Evolutionary conservation across 2,329 filamentous ascomycete species (phyloP), one percentile per base, ranked within the genome.

Genomic region (Apiospora koreana): DNA sequence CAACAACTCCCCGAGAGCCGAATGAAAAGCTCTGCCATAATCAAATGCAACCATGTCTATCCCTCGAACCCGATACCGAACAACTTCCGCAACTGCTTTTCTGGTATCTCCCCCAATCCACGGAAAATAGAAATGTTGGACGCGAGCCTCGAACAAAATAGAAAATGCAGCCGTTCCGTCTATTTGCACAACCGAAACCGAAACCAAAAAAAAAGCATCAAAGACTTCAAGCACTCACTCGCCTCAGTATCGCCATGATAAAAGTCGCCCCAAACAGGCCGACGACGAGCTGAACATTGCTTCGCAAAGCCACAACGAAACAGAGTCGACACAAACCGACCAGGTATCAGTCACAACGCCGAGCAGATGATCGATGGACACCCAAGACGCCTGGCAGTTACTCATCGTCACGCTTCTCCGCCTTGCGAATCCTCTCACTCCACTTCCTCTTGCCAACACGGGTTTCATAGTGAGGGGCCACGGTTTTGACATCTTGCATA

Each of bases 381-480:
- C 54, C 31, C 31, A 21, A 62, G 54, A 62, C 54, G 8, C 31
- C 31, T 62, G 54, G 31, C 31, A 62, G 35, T 62, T 48, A 68
- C 67, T 78, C 80, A 25, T 81, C 79, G 14, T 78, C 80, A 76
- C 75, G 75, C 71, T 78, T 79, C 45, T 81, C 79, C 46, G 75
- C 78, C 25, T 80, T 79, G 69, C 83, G 81, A 76, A 85, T 86
- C 71, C 89, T 83, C 74, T 93, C 91, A 69, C 86, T 86, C 88
- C 91, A 94, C 77, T 85, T 87, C 75, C 93, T 88, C 86, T 97
- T 98, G 70, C 95, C 95, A 25, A 92, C 89, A 58, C 95, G 90
- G 3, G 93, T 96, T 83, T 98, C 94, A 78, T 95, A 97, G 82
- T 98, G 94, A 69, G 94, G 91, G 31, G 93, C 93, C 35, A 93